Base-by-base conservation (phyloP, 2,329 filamentous ascomycete species). In the Coleophoma eucalyptorum region DNA sequence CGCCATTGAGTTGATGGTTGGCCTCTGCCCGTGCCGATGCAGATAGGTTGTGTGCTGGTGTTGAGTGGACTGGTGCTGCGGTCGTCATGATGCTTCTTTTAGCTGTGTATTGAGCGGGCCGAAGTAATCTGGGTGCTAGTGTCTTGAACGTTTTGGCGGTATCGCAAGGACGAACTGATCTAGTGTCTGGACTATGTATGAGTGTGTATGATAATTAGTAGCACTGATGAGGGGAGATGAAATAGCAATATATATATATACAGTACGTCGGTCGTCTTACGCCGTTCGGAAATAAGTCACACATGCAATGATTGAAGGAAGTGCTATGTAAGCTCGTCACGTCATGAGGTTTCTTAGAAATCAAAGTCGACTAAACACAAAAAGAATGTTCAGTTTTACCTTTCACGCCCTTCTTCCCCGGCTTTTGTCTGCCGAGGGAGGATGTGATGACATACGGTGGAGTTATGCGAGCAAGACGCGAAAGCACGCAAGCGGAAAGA, bases 31-130 rank as follows among this genome's bases (percentile, higher is more conserved):
- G 55, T 15, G 61, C 53, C 35, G 59, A 63, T 37, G 55, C 48
- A 20, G 65, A 65, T 18, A 67, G 62, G 46, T 73, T 67, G 55
- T 75, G 72, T 10, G 71, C 71, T 8, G 72, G 65, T 3, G 65
- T 72, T 5, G 69, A 67, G 26, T 66, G 65, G 15, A 69, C 56
- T 18, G 62, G 56, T 50, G 58, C 55, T 48, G 69, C 69, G 34
- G 72, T 67, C 50, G 72, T 68, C 64, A 73, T 71, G 64, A 67
- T 51, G 41, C 34, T 33, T 13, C 2, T 43, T 26, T 19, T 41
- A 15, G 21, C 20, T 38, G 12, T 20, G 49, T 35, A 37, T 37
- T 33, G 19, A 18, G 46, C 20, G 21, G 40, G 5, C 11, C 18
- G 44, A 5, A 37, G 11, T 21, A 42, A 40, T 49, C 20, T 50